Evolutionary conservation across 306 rosid species (phyloP).

Genomic region (Fragaria vesca): DNA sequence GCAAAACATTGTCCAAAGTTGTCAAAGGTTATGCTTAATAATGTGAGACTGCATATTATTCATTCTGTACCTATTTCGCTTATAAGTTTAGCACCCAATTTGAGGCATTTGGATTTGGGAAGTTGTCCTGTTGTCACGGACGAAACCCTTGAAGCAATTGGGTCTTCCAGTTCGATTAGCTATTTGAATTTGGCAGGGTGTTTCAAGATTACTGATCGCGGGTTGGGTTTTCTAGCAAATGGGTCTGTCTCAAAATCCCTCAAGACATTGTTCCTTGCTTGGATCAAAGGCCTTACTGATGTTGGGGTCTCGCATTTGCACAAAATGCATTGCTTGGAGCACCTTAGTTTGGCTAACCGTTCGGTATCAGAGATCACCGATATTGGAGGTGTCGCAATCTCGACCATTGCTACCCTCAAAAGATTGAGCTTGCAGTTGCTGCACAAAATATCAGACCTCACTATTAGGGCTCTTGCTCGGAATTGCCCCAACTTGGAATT

Average conservation of each 20-base stretch:
- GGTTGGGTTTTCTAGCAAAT: slow-evolving; percentile 18
- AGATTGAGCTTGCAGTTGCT: neutral
- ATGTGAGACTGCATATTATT: neutral
- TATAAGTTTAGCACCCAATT: slow-evolving; percentile 5
- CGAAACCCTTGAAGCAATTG: slow-evolving; percentile 26
- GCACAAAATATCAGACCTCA: neutral
- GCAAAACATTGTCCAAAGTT: neutral
- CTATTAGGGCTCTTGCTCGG: neutral
- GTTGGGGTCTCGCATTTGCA: neutral
- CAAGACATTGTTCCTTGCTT: neutral
- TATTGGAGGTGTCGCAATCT: too few species aligned
- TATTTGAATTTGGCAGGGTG: slow-evolving; percentile 31
- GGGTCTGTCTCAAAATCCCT: neutral
- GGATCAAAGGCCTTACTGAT: neutral
- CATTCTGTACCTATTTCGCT: neutral
- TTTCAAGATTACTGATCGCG: slow-evolving; percentile 23
- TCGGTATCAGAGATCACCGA: neutral
- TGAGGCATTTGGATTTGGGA: slow-evolving; percentile 31
- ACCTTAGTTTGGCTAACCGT: too few species aligned
- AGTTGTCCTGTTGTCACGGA: slow-evolving; percentile 13
- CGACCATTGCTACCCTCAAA: neutral
- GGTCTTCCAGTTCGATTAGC: slow-evolving; percentile 4
- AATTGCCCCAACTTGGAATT: neutral
- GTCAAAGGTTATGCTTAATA: slow-evolving; percentile 17
- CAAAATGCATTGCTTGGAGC: neutral